phyloP scores from a whole-genome alignment of 176 grass and related monocot genomes.

The Ensete ventricosum region DNA sequence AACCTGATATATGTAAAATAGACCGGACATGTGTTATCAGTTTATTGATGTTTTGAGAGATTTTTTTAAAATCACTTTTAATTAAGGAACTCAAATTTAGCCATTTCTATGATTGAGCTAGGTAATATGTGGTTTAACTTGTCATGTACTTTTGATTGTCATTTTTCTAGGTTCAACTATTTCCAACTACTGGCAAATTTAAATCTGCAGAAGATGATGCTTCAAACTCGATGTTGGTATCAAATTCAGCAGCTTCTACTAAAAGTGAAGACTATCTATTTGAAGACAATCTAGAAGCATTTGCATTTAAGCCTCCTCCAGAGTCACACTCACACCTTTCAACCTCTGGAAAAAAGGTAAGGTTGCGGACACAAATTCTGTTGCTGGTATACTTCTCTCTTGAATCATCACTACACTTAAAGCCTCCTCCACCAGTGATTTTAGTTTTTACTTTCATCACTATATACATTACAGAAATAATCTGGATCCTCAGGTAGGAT shows the following conservation, averaged over 20 bases:
- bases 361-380: neutral
- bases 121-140: no score
- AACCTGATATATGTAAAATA: no score
- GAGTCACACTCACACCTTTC: slow-evolving; percentile 39
- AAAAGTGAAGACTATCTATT: slow-evolving; percentile 26
- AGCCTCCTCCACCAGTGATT: no score
- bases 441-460: neutral
- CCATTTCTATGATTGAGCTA: no score
- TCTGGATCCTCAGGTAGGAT: neutral
- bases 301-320: slow-evolving; percentile 62
- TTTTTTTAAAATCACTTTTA: neutral
- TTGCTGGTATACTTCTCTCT: neutral
- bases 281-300: slow-evolving; percentile 39
- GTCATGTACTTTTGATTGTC: slow-evolving; percentile 8
- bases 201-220: slow-evolving; percentile 30
- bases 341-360: slow-evolving; percentile 54
- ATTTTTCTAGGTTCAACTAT: slow-evolving; percentile 59
- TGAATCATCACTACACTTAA: neutral
- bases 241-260: neutral
- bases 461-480: neutral
- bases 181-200: slow-evolving; percentile 81
- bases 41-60: no score
- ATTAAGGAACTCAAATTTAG: neutral
- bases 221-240: slow-evolving; percentile 26
- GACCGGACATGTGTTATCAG: no score